Base-by-base conservation (phyloP, 2,329 filamentous ascomycete species). In the Scleromitrula shiraiana region DNA sequence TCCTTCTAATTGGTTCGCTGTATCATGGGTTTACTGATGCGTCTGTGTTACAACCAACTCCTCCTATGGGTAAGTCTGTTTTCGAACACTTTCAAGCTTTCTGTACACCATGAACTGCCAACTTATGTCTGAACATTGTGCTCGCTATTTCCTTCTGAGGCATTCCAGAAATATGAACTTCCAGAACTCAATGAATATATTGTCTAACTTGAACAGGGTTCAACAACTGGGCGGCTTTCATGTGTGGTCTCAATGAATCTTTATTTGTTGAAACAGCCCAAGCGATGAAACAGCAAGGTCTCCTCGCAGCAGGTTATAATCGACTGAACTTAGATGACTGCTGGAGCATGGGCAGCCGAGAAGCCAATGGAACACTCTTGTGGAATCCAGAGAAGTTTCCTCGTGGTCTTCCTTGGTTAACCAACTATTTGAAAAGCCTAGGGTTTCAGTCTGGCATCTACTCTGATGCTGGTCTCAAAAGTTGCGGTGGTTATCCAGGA, bases 391-490 rank as follows among this genome's bases (percentile, higher is more conserved):
- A 59, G 7, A 76, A 73, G 47, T 84, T 83, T 49, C 80, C 80
- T 0, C 65, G 71, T 19, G 80, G 80, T 0, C 78, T 85, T 50
- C 69, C 69, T 7, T 71, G 73, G 3, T 62, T 77, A 2, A 77
- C 77, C 0, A 65, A 73, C 19, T 62, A 75, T 51, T 68, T 83
- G n/a, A 80, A 83, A 51, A 64, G 56, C 3, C 58, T 79, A 53
- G 77, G 77, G 1, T 60, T 84, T 40, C 82, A 81, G 55, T 65
- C 82, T 5, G 80, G 81, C 1, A 81, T 85, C 45, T 84, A 84
- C 56, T 76, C 75, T 50, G 76, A 75, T 62, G 75, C 75, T 2
- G 59, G 58, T 14, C 52, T 50, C 7, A 37, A 46, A 8, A 56
- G 75, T 2, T 81, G 78, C 56, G 78, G 70, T 1, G 71, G 72